Base-by-base conservation (phyloP, 1,284 basidiomycete species). In the Microbotryomycetes sp. region DNA sequence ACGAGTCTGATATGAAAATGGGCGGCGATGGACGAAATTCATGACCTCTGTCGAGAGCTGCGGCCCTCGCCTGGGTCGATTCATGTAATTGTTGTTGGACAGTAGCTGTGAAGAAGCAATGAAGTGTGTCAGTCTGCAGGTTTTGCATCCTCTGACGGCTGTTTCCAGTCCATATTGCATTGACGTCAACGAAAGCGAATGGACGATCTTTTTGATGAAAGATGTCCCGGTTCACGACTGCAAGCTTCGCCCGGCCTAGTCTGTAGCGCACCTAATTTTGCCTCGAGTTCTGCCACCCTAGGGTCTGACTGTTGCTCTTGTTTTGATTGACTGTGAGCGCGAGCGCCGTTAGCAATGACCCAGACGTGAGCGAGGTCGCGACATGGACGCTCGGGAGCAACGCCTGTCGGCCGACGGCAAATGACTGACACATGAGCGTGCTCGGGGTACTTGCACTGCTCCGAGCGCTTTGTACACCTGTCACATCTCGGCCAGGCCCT, bases 401-500 rank as follows among this genome's bases (percentile, higher is more conserved):
- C 35, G 11, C 18, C 35, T 11, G 35, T 15, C 54, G 54, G 45
- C 30, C 55, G 49, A 59, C 52, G 18, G 47, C 47, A n/a, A 47
- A 60, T 13, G 31, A 52, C 41, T 23, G 27, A 29, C 11, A 50
- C 46, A 4, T 27, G 31, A 2, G 46, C 31, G 21, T 35, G 27
- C 4, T 56, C 62, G 24, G 31, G 48, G 24, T 59, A 67, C 4
- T 46, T 49, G 54, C 65, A 67, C 5, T n/a, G 15, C 29, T 67
- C 65, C 23, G 60, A 24, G 2, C 65, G 45, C 45, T 67, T 67
- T 5, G 41, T 35, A 21, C 65, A 67, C 7, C 65, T 30, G 21
- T 56, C 60, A 23, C 65, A 67, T 1, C 47, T 53, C 11, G 65
- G 65, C 49, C 46, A 67, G 0, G 26, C 41, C 15, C 65, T 48